phyloP scores from a whole-genome alignment of 768 basidiomycete species.

The Trametes coccinea region DNA sequence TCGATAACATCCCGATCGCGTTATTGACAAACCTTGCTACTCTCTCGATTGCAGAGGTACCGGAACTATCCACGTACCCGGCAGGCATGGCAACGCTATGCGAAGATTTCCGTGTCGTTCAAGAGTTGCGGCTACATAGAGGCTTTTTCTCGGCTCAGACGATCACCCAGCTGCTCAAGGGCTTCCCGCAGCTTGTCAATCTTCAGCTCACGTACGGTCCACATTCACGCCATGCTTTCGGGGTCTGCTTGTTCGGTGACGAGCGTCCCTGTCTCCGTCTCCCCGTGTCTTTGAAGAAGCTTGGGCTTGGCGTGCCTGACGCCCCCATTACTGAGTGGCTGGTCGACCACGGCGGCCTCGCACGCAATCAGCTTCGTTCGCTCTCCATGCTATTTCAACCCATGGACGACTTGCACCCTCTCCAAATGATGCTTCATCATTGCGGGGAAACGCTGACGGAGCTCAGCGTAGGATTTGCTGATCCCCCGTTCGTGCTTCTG shows the following conservation, averaged over 20 bases:
- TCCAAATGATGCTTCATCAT: neutral
- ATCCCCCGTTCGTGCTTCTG: neutral
- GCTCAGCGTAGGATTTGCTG: slow-evolving; percentile 1
- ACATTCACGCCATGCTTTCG: neutral
- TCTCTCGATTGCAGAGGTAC: neutral
- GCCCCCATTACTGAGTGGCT: neutral
- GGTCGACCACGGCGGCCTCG: neutral
- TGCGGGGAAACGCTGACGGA: neutral
- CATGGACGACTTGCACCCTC: neutral
- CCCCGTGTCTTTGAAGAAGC: neutral
- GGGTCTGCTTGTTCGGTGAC: neutral
- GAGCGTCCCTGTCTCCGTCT: neutral
- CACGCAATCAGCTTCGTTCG: neutral
- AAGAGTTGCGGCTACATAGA: neutral
- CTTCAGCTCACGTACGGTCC: neutral
- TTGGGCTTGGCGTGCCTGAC: slow-evolving; percentile 1
- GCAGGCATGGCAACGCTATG: neutral
- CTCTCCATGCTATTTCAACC: slow-evolving; percentile 4
- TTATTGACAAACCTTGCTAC: neutral
- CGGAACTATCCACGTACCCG: neutral
- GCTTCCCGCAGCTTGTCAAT: neutral
- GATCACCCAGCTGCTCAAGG: neutral
- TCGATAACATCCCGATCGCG: neutral
- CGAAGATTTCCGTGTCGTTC: neutral
- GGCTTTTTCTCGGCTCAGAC: neutral